Evolutionary conservation across 208 protist genomes (phyloP).

Genomic region (Leishmania turanica): DNA sequence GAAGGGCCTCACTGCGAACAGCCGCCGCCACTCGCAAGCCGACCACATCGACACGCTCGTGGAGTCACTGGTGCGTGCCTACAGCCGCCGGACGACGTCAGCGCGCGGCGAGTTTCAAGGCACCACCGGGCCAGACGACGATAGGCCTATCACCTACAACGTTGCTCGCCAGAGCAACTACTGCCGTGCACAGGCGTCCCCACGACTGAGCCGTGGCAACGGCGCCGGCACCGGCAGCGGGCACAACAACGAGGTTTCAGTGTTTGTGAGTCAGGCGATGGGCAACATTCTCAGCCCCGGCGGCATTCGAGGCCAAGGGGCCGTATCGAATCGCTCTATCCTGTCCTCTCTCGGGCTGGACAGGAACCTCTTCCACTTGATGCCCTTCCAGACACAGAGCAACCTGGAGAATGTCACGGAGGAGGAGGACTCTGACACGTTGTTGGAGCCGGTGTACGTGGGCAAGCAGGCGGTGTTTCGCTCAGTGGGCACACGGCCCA

Average conservation of each 20-base stretch:
- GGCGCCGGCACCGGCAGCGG: neutral
- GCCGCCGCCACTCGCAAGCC: slow-evolving; percentile 6
- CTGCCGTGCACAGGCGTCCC: slow-evolving; percentile 19
- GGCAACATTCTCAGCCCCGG: slow-evolving; percentile 36
- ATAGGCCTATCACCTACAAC: slow-evolving; percentile 30
- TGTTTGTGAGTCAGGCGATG: slow-evolving; percentile 50
- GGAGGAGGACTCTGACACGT: slow-evolving; percentile 20
- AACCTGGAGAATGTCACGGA: slow-evolving; percentile 22
- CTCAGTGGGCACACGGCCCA: slow-evolving; percentile 23
- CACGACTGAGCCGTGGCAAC: slow-evolving; percentile 11
- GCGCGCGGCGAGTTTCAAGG: slow-evolving; percentile 19
- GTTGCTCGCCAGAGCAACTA: slow-evolving; percentile 5
- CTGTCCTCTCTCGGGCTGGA: slow-evolving; percentile 45
- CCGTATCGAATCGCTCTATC: slow-evolving; percentile 37
- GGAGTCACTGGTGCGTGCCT: slow-evolving; percentile 32
- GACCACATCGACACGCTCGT: slow-evolving; percentile 48
- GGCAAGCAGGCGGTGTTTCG: slow-evolving; percentile 46
- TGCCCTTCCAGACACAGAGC: slow-evolving; percentile 40
- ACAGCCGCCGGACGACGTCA: slow-evolving; percentile 29
- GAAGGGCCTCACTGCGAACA: slow-evolving; percentile 32
- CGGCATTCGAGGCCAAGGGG: slow-evolving; percentile 2
- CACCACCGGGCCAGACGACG: slow-evolving; percentile 11
- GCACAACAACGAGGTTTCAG: slow-evolving; percentile 29
- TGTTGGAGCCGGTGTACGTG: slow-evolving; percentile 41
- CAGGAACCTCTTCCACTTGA: slow-evolving; percentile 41